phyloP scores from a whole-genome alignment of 1,284 basidiomycete species.

The Apiotrichum sp. region DNA sequence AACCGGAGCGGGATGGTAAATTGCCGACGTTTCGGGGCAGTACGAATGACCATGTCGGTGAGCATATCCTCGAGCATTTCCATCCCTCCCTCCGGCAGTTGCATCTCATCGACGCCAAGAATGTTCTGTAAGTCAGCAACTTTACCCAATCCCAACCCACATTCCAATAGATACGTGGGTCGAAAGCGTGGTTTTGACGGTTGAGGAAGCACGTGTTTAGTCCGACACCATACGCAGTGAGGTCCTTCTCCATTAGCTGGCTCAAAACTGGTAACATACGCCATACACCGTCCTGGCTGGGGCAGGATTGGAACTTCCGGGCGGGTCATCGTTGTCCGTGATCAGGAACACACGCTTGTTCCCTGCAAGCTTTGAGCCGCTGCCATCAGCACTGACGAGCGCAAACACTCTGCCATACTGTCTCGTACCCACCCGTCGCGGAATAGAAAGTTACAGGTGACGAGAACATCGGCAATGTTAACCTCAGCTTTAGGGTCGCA shows the following conservation, averaged over 20 bases:
- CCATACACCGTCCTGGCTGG: slow-evolving; percentile 39
- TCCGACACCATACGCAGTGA: slow-evolving; percentile 69
- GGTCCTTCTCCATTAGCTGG: slow-evolving; percentile 55
- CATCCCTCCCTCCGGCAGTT: slow-evolving; percentile 58
- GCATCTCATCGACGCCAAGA: slow-evolving; percentile 54
- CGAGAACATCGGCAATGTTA: slow-evolving; percentile 73
- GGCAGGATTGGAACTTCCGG: slow-evolving; percentile 28
- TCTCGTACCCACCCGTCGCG: slow-evolving; percentile 63
- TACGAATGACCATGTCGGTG: slow-evolving; percentile 67
- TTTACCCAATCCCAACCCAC: slow-evolving; percentile 49
- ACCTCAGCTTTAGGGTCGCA: slow-evolving; percentile 31
- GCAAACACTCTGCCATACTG: too few species aligned
- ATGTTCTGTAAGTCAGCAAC: slow-evolving; percentile 46
- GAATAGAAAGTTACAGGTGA: slow-evolving; percentile 77
- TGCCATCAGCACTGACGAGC: slow-evolving; percentile 41
- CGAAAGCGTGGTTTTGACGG: slow-evolving; percentile 62
- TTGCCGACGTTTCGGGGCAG: slow-evolving; percentile 78
- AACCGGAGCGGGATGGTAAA: slow-evolving; percentile 79
- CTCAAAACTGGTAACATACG: slow-evolving; percentile 17
- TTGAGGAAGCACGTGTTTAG: slow-evolving; percentile 92
- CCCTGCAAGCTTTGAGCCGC: slow-evolving; percentile 64
- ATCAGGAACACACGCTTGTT: slow-evolving; percentile 87
- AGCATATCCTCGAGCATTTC: slow-evolving; percentile 50
- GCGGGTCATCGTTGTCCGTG: slow-evolving; percentile 77
- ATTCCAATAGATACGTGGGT: slow-evolving; percentile 74